Percentiles rank a stretch among this genome's conserved stretches.
Evolutionary conservation across 345 rosid species (phyloP).

Genomic region (Melaleuca alternifolia): DNA sequence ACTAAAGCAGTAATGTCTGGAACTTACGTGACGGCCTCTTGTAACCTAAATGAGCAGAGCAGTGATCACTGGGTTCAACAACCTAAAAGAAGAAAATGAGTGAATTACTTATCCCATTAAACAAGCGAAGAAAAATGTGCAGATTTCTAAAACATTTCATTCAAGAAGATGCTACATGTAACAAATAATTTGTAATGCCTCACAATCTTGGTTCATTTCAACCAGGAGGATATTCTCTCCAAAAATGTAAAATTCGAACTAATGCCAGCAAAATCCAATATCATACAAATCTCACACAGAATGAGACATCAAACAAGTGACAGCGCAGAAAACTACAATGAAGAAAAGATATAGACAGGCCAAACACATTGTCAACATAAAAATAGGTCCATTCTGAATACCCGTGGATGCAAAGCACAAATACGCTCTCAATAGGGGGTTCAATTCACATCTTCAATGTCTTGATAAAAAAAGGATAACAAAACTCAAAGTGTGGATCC

Average conservation of each 20-base stretch:
- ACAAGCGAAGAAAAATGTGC: not conserved
- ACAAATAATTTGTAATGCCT: not conserved
- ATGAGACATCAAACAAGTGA: not conserved
- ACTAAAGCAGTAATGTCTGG: not conserved
- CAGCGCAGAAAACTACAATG: not conserved
- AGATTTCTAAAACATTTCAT: not conserved
- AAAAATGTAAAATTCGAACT: not conserved
- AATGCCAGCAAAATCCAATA: not conserved
- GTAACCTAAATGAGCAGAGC: constrained; percentile 49
- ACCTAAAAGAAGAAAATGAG: constrained; percentile 30
- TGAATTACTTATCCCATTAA: not conserved
- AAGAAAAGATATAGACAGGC: not conserved
- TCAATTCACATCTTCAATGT: not conserved
- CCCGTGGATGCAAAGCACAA: not conserved
- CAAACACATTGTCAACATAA: not conserved
- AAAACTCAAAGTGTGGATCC: not conserved
- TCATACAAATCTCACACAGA: not conserved
- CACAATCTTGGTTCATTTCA: not conserved
- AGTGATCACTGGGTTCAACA: constrained; percentile 45
- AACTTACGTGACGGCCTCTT: constrained; percentile 45
- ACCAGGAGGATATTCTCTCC: not conserved
- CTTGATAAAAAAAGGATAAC: not conserved
- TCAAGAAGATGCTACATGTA: not conserved
- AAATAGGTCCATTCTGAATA: not conserved
- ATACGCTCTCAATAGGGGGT: not conserved